Base-by-base conservation (phyloP, 306 rosid genomes). In the Pachyrhizus erosus region DNA sequence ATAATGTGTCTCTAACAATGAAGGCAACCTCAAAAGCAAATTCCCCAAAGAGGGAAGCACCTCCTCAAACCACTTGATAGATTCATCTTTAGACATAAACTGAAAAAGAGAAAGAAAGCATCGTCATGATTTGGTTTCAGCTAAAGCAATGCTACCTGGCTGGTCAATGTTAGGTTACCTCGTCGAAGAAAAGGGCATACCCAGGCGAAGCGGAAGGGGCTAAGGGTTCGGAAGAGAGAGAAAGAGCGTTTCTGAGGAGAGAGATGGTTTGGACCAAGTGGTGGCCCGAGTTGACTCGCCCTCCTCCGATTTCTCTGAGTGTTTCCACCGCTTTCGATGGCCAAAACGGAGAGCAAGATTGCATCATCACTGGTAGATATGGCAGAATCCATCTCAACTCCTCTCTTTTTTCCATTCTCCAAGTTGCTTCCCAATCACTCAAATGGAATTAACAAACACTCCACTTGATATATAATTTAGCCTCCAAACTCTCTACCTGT, bases 1-100 rank as follows among this genome's bases (percentile, higher is more conserved):
- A 87, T 92, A 92, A 88, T 96, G 99, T 31, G 73, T 29, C 84
- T 96, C 93, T 84, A 96, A 81, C 91, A 93, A 81, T 77, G 91
- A 86, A 23, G 98, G 98, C 11, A 96, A 84, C 77, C 85, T 90
- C 83, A 93, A 85, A 51, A 96, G 89, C 87, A 96, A 84, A 87
- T 80, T 86, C 3, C 88, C 98, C 89, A 96, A 73, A 4, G 87
- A 89, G 2, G 99, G 98, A 67, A 96, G 27, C 64, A 91, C 93
- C 49, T 83, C 92, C 66, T 67, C 87, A 82, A 93, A 93, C 96
- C 94, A 93, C 87, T 85, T 88, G 54, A 33, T 78, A 7, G 96
- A 87, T 79, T 92, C 92, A 75, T 80, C 92, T 73, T 78, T 6
- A 2, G 92, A 64, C 76, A 96, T 85, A 49, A 96, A 76, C 99